A percentile compares a stretch with the other conserved stretches of the same genome.
Evolutionary conservation across 176 grass and related monocot species (phyloP).

Genomic region (Aegilops umbellulata): DNA sequence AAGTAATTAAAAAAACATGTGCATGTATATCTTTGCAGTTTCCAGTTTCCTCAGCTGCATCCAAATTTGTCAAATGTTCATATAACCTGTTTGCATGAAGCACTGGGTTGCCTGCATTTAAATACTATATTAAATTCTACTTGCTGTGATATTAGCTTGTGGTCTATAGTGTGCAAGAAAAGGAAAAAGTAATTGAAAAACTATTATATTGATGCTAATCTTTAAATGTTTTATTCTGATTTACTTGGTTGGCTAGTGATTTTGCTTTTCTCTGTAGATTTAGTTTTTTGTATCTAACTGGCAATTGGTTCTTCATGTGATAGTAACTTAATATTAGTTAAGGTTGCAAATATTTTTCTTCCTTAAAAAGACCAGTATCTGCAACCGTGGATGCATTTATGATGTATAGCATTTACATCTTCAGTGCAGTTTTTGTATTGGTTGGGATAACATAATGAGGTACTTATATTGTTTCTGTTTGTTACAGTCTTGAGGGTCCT

Average conservation of each 20-base stretch:
- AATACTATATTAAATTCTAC: neutral
- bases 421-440: neutral
- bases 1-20: neutral
- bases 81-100: slow-evolving; percentile 13
- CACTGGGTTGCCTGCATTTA: neutral
- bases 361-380: neutral
- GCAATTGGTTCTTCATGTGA: slow-evolving; percentile 6
- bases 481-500: slow-evolving; percentile 64
- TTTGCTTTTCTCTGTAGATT: neutral
- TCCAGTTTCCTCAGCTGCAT: neutral
- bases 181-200: neutral
- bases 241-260: slow-evolving; percentile 7
- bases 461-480: slow-evolving; percentile 30
- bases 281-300: slow-evolving; percentile 9
- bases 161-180: neutral
- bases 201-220: neutral
- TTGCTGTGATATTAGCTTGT: neutral
- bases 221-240: neutral
- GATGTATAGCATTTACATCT: slow-evolving; percentile 1
- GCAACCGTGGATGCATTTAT: neutral
- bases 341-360: neutral
- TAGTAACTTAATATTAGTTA: neutral
- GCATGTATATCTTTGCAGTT: neutral
- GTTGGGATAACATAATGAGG: neutral
- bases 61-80: neutral